phyloP scores from a whole-genome alignment of 1,284 basidiomycete species.

The Marasmius tenuissimus region DNA sequence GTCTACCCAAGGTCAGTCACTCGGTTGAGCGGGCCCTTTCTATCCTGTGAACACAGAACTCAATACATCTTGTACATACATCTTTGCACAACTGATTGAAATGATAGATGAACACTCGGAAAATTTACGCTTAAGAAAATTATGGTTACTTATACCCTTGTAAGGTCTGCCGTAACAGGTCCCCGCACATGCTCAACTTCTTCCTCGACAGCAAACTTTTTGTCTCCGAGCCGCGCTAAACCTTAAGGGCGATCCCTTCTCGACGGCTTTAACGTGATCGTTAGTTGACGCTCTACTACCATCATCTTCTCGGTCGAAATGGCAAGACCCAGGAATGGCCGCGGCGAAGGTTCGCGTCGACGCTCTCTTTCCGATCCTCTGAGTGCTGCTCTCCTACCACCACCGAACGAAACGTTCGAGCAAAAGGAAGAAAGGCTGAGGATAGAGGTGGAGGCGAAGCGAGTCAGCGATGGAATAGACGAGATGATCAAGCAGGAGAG shows the following conservation, averaged over 20 bases:
- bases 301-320: not conserved
- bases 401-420: constrained; percentile 63
- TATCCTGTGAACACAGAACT: no score
- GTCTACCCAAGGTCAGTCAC: no score
- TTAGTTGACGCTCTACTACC: not conserved
- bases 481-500: constrained; percentile 68
- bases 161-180: no score
- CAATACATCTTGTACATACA: no score
- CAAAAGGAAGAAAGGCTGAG: constrained; percentile 61
- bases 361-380: constrained; percentile 69
- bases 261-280: not conserved
- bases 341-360: constrained; percentile 24
- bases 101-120: no score
- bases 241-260: not conserved
- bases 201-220: no score
- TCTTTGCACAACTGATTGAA: no score
- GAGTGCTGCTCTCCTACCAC: constrained; percentile 62
- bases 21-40: no score
- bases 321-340: not conserved
- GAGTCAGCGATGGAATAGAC: constrained; percentile 74
- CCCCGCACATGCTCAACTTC: no score
- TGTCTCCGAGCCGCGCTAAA: not conserved
- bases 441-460: constrained; percentile 68
- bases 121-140: no score
- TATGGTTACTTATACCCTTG: no score